Base-by-base conservation (phyloP, 306 rosid genomes). In the Macrotyloma uniflorum region DNA sequence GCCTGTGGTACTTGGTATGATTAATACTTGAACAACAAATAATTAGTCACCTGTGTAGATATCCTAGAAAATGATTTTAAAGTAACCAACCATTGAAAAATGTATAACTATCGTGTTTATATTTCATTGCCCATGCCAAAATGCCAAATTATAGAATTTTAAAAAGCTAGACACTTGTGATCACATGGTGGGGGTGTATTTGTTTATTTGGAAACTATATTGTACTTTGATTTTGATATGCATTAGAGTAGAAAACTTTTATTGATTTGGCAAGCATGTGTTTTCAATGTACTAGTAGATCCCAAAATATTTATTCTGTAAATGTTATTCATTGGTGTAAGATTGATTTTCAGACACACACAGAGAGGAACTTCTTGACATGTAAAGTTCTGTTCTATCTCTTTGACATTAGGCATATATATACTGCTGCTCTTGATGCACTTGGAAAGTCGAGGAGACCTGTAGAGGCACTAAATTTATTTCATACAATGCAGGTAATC, bases 401-500 rank as follows among this genome's bases (percentile, higher is more conserved):
- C 66, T 71, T 71, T 66, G 70, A 75, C 79, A 59, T 55, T 81
- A 95, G 98, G 84, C 88, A 84, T 78, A 82, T 95, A 79, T 92
- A 90, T 73, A 89, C 94, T 8, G 88, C 97, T 83, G 96, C 98
- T 42, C 96, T 95, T 72, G 82, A 88, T 85, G 98, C 93, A 77
- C 95, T 95, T 79, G 93, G 97, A 81, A 95, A 88, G 87, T 91
- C 92, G 22, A 91, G 85, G 86, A 90, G 98, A 85, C 98, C 98
- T 11, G 93, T 89, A 74, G 98, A 92, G 85, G 98, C 96, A 45
- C 89, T 92, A 61, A 92, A 92, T 82, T 70, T 92, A 35, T 91
- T 92, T 84, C 88, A 83, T 72, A 86, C 90, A 11, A 95, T 95
- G 98, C 97, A 68, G 98, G 97, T 92, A 87, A 20, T 76, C 45